A percentile compares a stretch with the other conserved stretches of the same genome.
Conservation (phyloP, 768 basidiomycete genomes). For the Trametopsis cervina region DNA sequence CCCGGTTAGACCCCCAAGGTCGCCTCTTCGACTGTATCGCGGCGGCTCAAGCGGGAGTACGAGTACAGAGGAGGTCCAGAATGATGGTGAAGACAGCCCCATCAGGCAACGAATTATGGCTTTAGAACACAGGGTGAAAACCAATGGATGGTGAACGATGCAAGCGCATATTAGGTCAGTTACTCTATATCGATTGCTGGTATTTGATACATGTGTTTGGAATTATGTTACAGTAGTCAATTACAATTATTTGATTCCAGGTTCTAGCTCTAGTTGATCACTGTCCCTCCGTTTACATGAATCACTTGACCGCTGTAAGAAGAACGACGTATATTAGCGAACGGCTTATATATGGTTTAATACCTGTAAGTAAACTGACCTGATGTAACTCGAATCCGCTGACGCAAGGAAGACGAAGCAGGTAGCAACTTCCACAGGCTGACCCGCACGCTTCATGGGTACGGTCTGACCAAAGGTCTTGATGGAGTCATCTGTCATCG, state of each 20-base stretch:
- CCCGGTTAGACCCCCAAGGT: too few relatives aligned
- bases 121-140: too few relatives aligned
- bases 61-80: too few relatives aligned
- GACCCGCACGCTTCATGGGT: slow-evolving; percentile 42
- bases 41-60: too few relatives aligned
- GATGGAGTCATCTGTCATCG: slow-evolving; percentile 30
- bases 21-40: too few relatives aligned
- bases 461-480: slow-evolving; percentile 26
- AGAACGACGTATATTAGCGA: not conserved
- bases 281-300: slow-evolving; percentile 25
- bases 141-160: too few relatives aligned
- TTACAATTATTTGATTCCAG: not conserved
- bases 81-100: too few relatives aligned
- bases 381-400: slow-evolving; percentile 40
- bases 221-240: too few relatives aligned
- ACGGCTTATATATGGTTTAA: too few relatives aligned
- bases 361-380: slow-evolving; percentile 16
- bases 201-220: slow-evolving; percentile 1
- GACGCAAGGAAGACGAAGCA: slow-evolving; percentile 41
- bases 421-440: slow-evolving; percentile 45
- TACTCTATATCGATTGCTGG: too few relatives aligned
- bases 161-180: too few relatives aligned
- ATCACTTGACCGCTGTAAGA: slow-evolving; percentile 22
- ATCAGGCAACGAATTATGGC: too few relatives aligned
- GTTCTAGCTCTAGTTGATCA: slow-evolving; percentile 19